Evolutionary conservation across 257 asterid genomes (phyloP).

Genomic region (Fraxinus quadrangulata): DNA sequence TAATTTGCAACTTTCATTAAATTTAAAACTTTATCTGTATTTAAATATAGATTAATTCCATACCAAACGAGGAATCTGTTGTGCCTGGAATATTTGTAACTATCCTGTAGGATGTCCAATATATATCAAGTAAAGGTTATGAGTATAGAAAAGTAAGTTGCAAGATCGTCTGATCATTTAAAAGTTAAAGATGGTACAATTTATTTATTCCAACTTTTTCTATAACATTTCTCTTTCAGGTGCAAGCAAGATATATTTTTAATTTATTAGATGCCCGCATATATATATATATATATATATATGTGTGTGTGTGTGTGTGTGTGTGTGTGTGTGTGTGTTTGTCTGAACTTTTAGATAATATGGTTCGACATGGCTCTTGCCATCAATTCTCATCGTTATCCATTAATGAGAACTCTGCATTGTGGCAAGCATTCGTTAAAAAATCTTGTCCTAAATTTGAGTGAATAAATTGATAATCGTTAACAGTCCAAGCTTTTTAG

Average conservation of each 20-base stretch:
- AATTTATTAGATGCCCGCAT: too few species aligned
- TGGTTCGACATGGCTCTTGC: background rate
- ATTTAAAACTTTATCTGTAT: background rate
- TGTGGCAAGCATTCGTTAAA: too few species aligned
- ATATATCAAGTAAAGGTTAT: constrained; percentile 20
- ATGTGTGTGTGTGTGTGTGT: too few species aligned
- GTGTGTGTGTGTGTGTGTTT: too few species aligned
- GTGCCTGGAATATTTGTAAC: constrained; percentile 94
- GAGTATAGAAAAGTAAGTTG: background rate
- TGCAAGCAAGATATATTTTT: background rate
- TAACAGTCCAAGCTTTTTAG: too few species aligned
- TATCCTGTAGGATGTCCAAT: constrained; percentile 53
- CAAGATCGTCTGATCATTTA: too few species aligned
- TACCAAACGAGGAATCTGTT: constrained; percentile 88
- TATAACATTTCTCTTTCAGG: too few species aligned
- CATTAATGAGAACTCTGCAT: too few species aligned
- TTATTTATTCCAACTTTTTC: background rate
- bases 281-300: too few species aligned
- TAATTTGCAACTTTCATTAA: background rate
- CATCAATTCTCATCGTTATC: background rate
- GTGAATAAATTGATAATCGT: too few species aligned
- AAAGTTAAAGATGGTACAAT: background rate
- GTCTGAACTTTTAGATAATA: too few species aligned
- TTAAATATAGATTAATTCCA: background rate
- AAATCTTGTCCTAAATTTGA: background rate